Evolutionary conservation across 495 filamentous ascomycete species (phyloP).

Genomic region (Aspergillus mulundensis): DNA sequence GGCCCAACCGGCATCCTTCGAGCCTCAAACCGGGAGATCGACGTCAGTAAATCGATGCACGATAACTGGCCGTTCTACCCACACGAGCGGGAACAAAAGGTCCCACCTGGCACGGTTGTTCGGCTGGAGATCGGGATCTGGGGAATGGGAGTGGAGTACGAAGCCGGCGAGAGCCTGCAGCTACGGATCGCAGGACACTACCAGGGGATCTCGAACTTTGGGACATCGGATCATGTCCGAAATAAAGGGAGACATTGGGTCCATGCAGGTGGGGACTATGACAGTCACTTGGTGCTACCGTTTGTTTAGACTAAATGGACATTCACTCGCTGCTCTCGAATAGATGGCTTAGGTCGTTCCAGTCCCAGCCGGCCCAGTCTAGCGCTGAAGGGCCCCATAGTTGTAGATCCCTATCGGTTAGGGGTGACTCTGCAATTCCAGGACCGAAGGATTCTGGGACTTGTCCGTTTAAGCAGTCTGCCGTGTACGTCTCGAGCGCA

Average conservation of each 20-base stretch:
- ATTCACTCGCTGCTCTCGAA: conserved; percentile 4
- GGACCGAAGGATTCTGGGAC: neutral
- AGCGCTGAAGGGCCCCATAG: conserved; percentile 1
- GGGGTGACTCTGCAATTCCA: neutral
- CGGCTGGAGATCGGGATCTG: conserved; percentile 32
- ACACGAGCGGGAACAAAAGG: conserved; percentile 26
- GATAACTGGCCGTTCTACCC: conserved; percentile 32
- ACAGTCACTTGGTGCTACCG: conserved; percentile 10
- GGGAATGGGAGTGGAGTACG: conserved; percentile 30
- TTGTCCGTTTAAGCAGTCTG: neutral
- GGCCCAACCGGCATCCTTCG: conserved; percentile 33
- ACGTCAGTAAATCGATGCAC: conserved; percentile 19
- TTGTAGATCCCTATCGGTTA: neutral
- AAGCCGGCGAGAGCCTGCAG: conserved; percentile 25
- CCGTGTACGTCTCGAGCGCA: neutral
- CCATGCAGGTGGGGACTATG: conserved; percentile 9
- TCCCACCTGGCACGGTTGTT: conserved; percentile 30
- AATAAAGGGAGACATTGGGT: conserved; percentile 10
- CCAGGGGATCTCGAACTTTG: conserved; percentile 7
- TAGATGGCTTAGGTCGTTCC: conserved; percentile 6
- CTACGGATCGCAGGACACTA: conserved; percentile 19
- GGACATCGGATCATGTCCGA: neutral
- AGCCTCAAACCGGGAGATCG: conserved; percentile 29
- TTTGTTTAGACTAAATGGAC: conserved; percentile 4
- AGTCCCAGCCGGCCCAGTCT: conserved; percentile 7